Conservation (phyloP, 495 filamentous ascomycete genomes). For the Cetradonia linearis region DNA sequence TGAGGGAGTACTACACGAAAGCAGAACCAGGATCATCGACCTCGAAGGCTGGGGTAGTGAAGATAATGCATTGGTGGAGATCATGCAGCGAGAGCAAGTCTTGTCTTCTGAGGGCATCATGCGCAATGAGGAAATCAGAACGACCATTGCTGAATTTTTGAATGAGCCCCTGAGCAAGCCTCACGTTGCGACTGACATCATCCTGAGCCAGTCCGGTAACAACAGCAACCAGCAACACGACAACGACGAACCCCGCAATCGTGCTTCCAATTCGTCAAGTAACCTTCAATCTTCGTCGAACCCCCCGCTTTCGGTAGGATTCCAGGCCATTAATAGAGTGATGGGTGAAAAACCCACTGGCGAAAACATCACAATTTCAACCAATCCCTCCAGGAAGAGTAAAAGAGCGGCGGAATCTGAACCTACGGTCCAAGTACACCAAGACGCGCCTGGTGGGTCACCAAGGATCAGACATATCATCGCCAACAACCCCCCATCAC, state of each 20-base stretch:
- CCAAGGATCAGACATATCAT: conserved; percentile 17
- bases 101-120: neutral
- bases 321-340: neutral
- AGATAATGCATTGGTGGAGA: conserved; percentile 4
- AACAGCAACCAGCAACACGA: neutral
- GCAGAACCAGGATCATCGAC: neutral
- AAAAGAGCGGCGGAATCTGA: neutral
- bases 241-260: no score
- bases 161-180: neutral
- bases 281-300: neutral
- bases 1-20: neutral
- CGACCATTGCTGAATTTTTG: neutral
- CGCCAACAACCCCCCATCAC: conserved; percentile 10
- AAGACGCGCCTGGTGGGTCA: conserved; percentile 10
- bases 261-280: neutral
- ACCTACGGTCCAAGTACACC: neutral
- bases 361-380: neutral
- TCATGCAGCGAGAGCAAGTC: conserved; percentile 4
- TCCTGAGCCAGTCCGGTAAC: neutral
- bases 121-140: neutral
- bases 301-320: neutral
- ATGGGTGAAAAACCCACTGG: neutral
- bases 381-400: neutral
- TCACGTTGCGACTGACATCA: neutral
- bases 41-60: neutral